Evolutionary conservation across 78 protist genomes (phyloP).

Genomic region (Dictyostelium capitatum): DNA sequence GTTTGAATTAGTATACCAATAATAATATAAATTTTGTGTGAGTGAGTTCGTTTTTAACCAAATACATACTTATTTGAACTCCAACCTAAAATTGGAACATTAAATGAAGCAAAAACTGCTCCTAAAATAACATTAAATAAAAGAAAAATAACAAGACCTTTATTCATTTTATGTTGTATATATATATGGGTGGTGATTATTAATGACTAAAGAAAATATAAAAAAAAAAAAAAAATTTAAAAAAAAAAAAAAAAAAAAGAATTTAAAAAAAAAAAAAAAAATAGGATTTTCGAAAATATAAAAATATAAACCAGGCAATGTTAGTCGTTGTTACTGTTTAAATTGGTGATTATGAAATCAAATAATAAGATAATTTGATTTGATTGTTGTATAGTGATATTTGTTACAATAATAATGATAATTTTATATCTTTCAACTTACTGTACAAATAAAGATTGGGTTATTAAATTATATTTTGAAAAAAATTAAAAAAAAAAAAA

Average conservation of each 20-base stretch:
- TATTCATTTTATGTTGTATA: background rate
- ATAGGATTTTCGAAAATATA: background rate
- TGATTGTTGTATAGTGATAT: too few species aligned
- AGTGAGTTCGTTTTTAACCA: too few species aligned
- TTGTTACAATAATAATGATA: too few species aligned
- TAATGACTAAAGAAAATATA: background rate
- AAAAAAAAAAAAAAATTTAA: slow-evolving; percentile 6
- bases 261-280: background rate
- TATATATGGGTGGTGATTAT: background rate
- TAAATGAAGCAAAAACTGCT: slow-evolving; percentile 24
- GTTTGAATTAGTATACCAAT: background rate
- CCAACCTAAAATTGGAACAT: slow-evolving; percentile 72
- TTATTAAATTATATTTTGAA: too few species aligned
- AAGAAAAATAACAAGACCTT: background rate
- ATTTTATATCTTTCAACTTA: too few species aligned
- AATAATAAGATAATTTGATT: too few species aligned
- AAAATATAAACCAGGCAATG: too few species aligned
- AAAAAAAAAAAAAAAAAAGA: background rate
- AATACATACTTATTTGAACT: slow-evolving; percentile 27
- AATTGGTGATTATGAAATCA: too few species aligned
- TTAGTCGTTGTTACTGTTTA: too few species aligned
- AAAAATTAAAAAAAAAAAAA: too few species aligned
- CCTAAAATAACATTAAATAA: slow-evolving; percentile 26
- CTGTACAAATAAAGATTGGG: too few species aligned
- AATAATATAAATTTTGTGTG: too few species aligned